Evolutionary conservation across 2,329 filamentous ascomycete species (phyloP), one percentile per base, ranked within the genome.

Genomic region (Grosmannia clavigera): DNA sequence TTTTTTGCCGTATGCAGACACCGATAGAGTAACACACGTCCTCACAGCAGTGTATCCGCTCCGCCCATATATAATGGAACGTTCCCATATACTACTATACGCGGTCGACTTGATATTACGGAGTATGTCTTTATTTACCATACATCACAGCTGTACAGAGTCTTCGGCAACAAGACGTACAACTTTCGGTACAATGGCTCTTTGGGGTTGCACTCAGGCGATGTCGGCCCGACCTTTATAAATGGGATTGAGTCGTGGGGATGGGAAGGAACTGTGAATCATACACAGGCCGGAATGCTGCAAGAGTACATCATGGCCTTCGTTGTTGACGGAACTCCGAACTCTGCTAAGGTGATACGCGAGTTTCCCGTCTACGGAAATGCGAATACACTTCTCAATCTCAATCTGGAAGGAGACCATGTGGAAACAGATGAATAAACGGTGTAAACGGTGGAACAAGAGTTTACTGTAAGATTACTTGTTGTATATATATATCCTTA

Each of bases 121-220:
- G 57, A 58, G 50, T 53, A 12, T 14, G 51, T 58, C 6, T 52
- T 58, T n/a, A 53, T 50, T 5, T 58, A 50, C 57, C 48, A 58
- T 31, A 53, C 57, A 7, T 33, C 48, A 46, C 51, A 58, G 5
- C 48, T 58, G 7, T 16, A 50, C 31, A 33, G 33, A 9, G 50
- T 52, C 25, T 53, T 58, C n/a, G 57, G 33, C 31, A 58, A 54
- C 50, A 48, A 25, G 33, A 58, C 57, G n/a, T 58, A 58, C 50
- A 58, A 40, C 22, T 58, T 54, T 14, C 55, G 14, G 25, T 57
- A 57, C 27, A 57, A 48, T 25, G 33, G 33, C 38, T 57, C 55
- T 29, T 16, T 46, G 22, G 55, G 55, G 22, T 22, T 40, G 1
- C 55, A 57, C 25, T 48, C 55, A 27, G 55, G 48, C 7, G 55